Evolutionary conservation across 164 flowering plant species (phyloP), one percentile per base, ranked within the genome.

Genomic region (Amborella trichopoda): DNA sequence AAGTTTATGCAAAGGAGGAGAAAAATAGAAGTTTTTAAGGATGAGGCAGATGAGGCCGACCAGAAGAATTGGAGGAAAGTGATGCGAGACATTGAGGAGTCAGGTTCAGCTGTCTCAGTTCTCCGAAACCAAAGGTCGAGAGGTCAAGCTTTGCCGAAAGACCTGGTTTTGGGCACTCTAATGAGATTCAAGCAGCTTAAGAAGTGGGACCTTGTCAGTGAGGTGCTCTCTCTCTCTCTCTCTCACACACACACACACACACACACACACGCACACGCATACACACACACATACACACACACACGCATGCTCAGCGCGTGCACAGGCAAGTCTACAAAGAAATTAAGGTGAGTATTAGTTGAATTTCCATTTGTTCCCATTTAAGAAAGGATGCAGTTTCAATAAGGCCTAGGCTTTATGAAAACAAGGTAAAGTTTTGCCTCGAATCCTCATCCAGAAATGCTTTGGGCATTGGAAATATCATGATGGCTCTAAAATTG

Each of bases 171-270:
- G 52, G 95, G 99, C 13, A 82, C 95, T 21, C 75, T 93, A 56
- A 70, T 74, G 46, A 75, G 96, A 54, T 91, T 83, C 49, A 93
- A 88, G 80, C 95, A 93, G 63, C 72, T 82, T 6, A 93, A 75
- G 68, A 93, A 81, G 60, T 93, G 96, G 99, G 80, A 77, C 65
- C 60, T 76, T 62, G 96, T 93, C 41, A 58, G 80, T 46, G 95
- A 93, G 99, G 99, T 93, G 62, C 23, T 24, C 27, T 8, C 6
- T 44, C 28, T 44, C n/a, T 9, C 28, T 38, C 10, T 24, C 17
- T 49, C 27, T 33, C 14, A 28, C 17, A 34, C 21, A 44, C 13
- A 41, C 19, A 41, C 13, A 4, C 23, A 41, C 17, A 11, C 44
- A 41, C n/a, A n/a, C n/a, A n/a, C n/a, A n/a, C n/a, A n/a, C n/a